Evolutionary conservation across 202 grass and related monocot genomes (phyloP).

Genomic region (Dendrocalamus latiflorus): DNA sequence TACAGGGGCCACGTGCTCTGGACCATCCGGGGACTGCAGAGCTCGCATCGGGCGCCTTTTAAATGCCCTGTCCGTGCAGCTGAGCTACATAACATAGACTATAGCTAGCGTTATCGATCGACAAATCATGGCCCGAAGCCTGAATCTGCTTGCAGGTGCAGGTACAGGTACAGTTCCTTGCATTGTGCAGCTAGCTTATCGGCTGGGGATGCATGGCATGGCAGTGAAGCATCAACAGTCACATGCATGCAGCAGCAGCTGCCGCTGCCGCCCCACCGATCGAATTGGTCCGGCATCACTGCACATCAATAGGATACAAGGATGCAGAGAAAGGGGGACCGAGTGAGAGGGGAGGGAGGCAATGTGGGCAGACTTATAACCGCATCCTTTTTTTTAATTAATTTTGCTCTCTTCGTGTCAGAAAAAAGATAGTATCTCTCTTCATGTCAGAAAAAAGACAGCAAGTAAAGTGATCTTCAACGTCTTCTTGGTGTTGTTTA

Average conservation of each 20-base stretch:
- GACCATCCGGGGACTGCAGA: background rate
- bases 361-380: background rate
- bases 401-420: background rate
- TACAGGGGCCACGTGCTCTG: background rate
- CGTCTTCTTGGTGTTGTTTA: background rate
- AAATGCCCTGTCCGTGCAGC: constrained; percentile 17
- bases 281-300: background rate
- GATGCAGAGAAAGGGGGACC: background rate
- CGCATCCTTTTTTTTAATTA: background rate
- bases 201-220: background rate
- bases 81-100: background rate
- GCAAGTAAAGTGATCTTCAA: background rate
- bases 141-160: background rate
- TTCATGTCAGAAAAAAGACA: background rate
- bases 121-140: background rate
- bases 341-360: background rate
- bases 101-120: background rate
- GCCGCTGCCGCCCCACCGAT: background rate
- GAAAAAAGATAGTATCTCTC: background rate
- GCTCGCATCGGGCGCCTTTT: background rate
- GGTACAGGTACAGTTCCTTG: background rate
- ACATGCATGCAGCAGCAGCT: background rate
- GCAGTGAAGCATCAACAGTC: background rate
- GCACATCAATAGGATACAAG: background rate
- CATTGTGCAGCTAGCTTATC: background rate